These are phyloP conservation scores for Lentinula guzmanii DNA, from an alignment of 768 basidiomycete genomes.

Conservation along the genomic window DNA sequence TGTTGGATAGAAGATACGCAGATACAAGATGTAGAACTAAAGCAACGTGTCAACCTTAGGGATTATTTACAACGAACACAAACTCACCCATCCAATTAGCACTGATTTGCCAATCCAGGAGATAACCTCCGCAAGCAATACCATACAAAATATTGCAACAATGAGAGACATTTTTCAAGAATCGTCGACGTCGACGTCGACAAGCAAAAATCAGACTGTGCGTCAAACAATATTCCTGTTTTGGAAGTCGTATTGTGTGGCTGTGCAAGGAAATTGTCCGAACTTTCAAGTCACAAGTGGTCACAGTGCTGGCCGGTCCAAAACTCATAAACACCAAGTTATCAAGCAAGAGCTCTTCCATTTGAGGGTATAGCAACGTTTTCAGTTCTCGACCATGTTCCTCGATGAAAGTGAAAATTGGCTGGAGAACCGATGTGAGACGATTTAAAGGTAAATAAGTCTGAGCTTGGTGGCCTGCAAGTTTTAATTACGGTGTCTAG, in stretches of 20 bases:
- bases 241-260: neutral
- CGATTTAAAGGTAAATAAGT: neutral
- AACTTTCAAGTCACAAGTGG: too few species aligned
- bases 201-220: neutral
- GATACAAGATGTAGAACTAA: conserved; percentile 74
- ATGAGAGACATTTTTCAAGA: conserved; percentile 61
- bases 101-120: conserved; percentile 88
- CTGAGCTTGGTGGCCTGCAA: neutral
- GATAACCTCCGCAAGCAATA: conserved; percentile 77
- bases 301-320: too few species aligned
- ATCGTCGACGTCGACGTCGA: conserved; percentile 1
- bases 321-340: too few species aligned
- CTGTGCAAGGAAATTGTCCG: neutral
- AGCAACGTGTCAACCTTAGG: neutral
- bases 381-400: neutral
- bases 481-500: neutral
- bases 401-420: neutral
- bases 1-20: conserved; percentile 55
- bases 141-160: conserved; percentile 74
- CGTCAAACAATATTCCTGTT: neutral
- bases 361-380: neutral
- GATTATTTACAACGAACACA: conserved; percentile 5
- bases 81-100: conserved; percentile 71
- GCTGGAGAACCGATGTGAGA: neutral
- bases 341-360: too few species aligned